phyloP scores from a whole-genome alignment of 2,329 filamentous ascomycete genomes.

The Aspergillus piperis region DNA sequence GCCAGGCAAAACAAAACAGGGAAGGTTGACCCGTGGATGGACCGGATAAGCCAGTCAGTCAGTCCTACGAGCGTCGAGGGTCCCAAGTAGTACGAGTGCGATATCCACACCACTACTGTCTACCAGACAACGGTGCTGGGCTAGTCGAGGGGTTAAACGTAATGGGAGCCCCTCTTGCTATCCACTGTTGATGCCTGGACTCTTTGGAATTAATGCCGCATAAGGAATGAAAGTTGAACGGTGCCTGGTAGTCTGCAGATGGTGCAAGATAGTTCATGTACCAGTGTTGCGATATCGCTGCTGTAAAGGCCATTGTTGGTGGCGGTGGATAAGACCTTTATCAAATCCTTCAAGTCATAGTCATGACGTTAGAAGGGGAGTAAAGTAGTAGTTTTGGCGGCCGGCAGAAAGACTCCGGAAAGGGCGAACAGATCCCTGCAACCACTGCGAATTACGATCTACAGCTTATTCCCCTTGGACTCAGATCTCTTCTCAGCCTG shows the following conservation, averaged over 20 bases:
- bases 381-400: neutral
- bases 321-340: neutral
- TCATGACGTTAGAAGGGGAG: neutral
- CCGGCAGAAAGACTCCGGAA: neutral
- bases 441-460: neutral
- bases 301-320: neutral
- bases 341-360: neutral
- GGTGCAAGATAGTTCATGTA: no score
- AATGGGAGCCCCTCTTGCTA: neutral
- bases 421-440: neutral
- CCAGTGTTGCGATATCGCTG: neutral
- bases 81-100: neutral
- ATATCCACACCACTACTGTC: neutral
- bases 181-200: neutral
- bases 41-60: neutral
- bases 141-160: constrained; percentile 2
- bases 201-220: neutral
- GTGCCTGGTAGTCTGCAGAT: neutral
- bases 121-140: neutral
- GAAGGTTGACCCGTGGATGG: constrained; percentile 8
- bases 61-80: neutral
- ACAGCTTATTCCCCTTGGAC: neutral
- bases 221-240: neutral
- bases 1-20: constrained; percentile 4
- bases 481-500: neutral